These are phyloP conservation scores for Pestalotiopsis sp. DNA, from an alignment of 2,329 filamentous ascomycete genomes.

Conservation along the genomic window DNA sequence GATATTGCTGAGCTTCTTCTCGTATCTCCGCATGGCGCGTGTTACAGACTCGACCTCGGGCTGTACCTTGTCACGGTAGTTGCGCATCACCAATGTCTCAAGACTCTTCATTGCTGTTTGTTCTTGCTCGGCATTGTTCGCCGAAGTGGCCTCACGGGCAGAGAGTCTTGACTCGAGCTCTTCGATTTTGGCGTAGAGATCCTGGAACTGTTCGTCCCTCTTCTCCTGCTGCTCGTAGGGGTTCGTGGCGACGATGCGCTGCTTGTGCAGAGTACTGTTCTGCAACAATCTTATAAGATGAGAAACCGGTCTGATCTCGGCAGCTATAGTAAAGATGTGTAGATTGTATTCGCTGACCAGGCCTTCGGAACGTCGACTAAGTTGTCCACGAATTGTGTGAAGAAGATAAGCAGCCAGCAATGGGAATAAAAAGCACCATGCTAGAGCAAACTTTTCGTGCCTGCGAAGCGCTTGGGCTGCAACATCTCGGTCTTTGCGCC, in stretches of 20 bases:
- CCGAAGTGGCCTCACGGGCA: conserved; percentile 32
- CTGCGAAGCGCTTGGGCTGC: conserved; percentile 68
- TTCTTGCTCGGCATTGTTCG: conserved; percentile 24
- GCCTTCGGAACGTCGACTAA: conserved; percentile 82
- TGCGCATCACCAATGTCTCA: conserved; percentile 20
- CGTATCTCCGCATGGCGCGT: conserved; percentile 85
- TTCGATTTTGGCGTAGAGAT: conserved; percentile 68
- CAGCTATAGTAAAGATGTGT: conserved; percentile 84
- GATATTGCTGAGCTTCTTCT: conserved; percentile 81
- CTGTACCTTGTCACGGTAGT: conserved; percentile 22
- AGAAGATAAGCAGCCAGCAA: conserved; percentile 80
- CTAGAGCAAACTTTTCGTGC: conserved; percentile 75
- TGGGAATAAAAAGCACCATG: conserved; percentile 79
- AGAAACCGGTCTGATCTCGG: conserved; percentile 80
- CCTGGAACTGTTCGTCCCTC: conserved; percentile 48
- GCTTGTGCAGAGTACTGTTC: conserved; percentile 77
- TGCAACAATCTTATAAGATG: conserved; percentile 83
- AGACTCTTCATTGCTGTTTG: conserved; percentile 20
- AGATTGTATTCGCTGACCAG: conserved; percentile 92
- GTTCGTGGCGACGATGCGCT: conserved; percentile 67
- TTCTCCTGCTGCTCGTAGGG: conserved; percentile 43
- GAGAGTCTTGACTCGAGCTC: conserved; percentile 65
- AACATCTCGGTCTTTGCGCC: conserved; percentile 31
- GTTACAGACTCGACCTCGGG: conserved; percentile 76
- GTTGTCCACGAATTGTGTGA: conserved; percentile 77